Evolutionary conservation across 208 protist genomes (phyloP), one percentile per base, ranked within the genome.

Genomic region (Leishmania tarentolae): DNA sequence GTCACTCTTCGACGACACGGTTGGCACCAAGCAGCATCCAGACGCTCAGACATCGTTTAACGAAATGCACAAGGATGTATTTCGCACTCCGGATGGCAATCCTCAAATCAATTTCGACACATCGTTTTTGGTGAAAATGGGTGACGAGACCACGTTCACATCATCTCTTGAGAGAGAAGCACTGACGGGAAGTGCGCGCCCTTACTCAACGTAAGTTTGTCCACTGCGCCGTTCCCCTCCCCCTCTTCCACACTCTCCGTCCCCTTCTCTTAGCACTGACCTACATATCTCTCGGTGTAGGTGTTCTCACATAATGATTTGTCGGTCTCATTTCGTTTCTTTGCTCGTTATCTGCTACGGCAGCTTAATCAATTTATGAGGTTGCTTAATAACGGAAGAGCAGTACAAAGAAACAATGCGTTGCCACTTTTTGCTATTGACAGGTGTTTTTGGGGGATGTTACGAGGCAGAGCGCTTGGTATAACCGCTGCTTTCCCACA

Each of bases 61-160:
- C 53, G 69, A 74, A 9, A 80, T 85, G 77, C 84, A 85, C 74
- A 65, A 81, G 40, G 78, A 81, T 35, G 42, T 84, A 6, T 88
- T 88, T 59, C 81, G 80, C 53, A 76, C 70, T 6, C 6, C 66
- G 3, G 59, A 79, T 63, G 78, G 77, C 3, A 79, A 68, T 40
- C 57, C 74, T 57, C 61, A 82, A 52, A 50, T 86, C 15, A 83
- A 90, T 75, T 93, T 94, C 76, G 79, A 90, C 35, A 88, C 88
- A 5, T 95, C 93, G 7, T 96, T 96, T 84, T 57, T 91, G 53
- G 92, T 96, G 37, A 94, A 94, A 77, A 96, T 96, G 93, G 87
- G 89, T 71, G 91, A 93, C 53, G 88, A 91, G 46, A 91, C 81
- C 19, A 84, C 92, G n/a, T 96, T 96, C 57, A 92, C 83, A 8